Base-by-base conservation (phyloP, 495 filamentous ascomycete species). In the Echria macrotheca region DNA sequence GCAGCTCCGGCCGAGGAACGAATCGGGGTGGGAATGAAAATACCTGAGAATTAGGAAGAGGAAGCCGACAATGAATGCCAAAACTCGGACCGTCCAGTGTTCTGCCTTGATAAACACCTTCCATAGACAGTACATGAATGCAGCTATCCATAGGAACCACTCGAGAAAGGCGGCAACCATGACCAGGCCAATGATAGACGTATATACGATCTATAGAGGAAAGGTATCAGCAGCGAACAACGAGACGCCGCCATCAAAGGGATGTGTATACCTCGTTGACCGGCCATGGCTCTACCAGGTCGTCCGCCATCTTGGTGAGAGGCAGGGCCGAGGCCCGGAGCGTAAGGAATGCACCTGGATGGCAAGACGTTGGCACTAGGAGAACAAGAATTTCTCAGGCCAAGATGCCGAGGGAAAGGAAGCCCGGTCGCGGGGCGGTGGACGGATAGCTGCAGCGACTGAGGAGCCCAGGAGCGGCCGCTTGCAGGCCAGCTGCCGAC, bases 71-170 rank as follows among this genome's bases (percentile, higher is more conserved):
- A 89, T 52, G 17, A 90, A 72, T 1, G 91, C 83, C 46, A 97
- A 74, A 17, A 90, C 67, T 46, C 76, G 76, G 54, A 91, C 84
- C 42, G 80, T 87, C 82, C 86, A 87, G 59, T 85, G 82, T 48
- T 96, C 89, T 21, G 93, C 91, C 65, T 98, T 98, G 47, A 81
- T 72, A 58, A 84, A 96, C 7, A 91, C 90, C 58, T 96, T 95
- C 53, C 79, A 67, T 1, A 97, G 71, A 59, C 93, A 96, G 69
- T 96, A 96, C 45, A 95, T 61, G 60, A 98, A 96, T 8, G 93
- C 89, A 21, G 82, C 82, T 35, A 96, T 77, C 86, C 90, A 96
- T 4, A 98, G 77, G 40, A 96, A 79, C 93, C 93, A 97, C 69
- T 98, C 93, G 17, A 96, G 75, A 19, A 89, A 73, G 2, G 93